Base-by-base conservation (phyloP, 805 yeast species). In the Maudiozyma barnettii region DNA sequence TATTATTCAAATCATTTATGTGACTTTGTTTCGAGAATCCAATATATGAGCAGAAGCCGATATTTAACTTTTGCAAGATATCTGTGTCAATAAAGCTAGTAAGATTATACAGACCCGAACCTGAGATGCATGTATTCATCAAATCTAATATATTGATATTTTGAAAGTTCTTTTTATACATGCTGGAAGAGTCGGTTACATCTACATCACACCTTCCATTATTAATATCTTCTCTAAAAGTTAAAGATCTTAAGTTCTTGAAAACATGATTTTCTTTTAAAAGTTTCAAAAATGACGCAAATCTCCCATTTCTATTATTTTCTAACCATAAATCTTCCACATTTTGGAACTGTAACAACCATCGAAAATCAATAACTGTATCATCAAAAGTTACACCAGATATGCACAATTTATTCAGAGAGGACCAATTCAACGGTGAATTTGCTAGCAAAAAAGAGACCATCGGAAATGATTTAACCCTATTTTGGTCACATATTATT, bases 91-190 rank as follows among this genome's bases (percentile, higher is more conserved):
- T 21, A 20, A 46, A 51, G 10, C 54, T 43, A 1, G 55, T 21
- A 20, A 62, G 42, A 35, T 54, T 44, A 13, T 46, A 33, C 18
- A 63, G 42, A 2, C 60, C 61, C 7, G 45, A 23, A 3, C 64
- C 64, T 23, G 60, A 56, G 13, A 63, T 58, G 6, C 63, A 61
- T 1, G 60, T 53, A 10, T 61, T 56, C 67, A 62, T 63, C 20
- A 60, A 43, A 46, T 63, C 67, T 7, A 61, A 43, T 12, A 45
- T 38, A 20, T 45, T 49, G 33, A 62, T 21, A 30, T 51, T 44
- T 33, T 44, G 43, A 1, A 62, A 41, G 48, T 61, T 63, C 2
- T 46, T 29, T 30, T 46, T 43, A 43, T 51, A 54, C 47, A 40
- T 16, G 36, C 42, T 31, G 41, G 33, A 16, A 20, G 30, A 19